phyloP scores from a whole-genome alignment of 140 eudicot genomes.

The Erigeron philadelphicus region DNA sequence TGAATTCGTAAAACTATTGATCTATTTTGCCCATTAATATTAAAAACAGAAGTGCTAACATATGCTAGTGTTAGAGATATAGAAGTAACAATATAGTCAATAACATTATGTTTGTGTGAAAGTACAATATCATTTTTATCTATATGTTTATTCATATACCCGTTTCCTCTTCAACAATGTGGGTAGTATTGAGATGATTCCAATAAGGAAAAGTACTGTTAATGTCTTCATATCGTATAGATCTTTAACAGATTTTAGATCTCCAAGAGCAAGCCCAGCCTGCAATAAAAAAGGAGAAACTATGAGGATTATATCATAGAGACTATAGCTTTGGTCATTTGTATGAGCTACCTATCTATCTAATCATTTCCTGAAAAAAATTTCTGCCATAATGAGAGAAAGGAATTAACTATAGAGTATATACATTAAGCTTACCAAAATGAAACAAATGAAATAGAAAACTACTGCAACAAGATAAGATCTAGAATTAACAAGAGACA shows the following conservation, averaged over 20 bases:
- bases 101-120: not conserved
- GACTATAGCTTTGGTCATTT: not conserved
- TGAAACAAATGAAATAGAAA: not conserved
- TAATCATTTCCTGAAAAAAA: no score
- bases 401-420: not conserved
- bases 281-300: conserved; percentile 22
- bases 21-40: not conserved
- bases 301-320: not conserved
- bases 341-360: not conserved
- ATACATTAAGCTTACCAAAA: not conserved
- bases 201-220: conserved; percentile 77
- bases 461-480: not conserved
- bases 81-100: not conserved
- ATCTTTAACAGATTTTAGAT: conserved; percentile 81
- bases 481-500: not conserved
- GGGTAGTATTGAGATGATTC: conserved; percentile 61
- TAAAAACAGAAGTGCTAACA: not conserved
- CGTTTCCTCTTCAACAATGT: conserved; percentile 87
- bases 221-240: conserved; percentile 81
- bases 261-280: conserved; percentile 99
- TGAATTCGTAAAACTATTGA: not conserved
- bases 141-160: conserved; percentile 49
- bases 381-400: no score
- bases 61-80: not conserved
- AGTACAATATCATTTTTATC: conserved; percentile 13